These are phyloP conservation scores for Yamadazyma takamatsuzukensis DNA, from an alignment of 805 yeast species.

Conservation along the genomic window DNA sequence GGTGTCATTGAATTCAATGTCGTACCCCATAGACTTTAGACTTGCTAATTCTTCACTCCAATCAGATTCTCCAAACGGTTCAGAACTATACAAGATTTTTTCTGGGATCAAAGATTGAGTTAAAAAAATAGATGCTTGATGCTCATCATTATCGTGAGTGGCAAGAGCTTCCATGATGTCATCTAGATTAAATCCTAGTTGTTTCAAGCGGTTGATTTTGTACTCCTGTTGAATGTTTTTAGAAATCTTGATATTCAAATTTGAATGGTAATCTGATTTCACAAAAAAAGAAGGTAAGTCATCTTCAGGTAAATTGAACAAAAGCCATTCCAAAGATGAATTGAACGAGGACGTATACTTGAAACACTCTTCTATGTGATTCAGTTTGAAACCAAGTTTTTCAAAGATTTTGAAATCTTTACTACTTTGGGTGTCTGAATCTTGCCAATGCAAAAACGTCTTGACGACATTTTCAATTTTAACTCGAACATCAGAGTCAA, in stretches of 20 bases:
- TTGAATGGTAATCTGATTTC: slow-evolving; percentile 54
- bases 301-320: slow-evolving; percentile 91
- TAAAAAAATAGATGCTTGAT: slow-evolving; percentile 51
- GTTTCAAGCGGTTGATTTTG: slow-evolving; percentile 51
- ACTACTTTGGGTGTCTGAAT: slow-evolving; percentile 16
- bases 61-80: slow-evolving; percentile 15
- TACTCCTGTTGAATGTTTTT: slow-evolving; percentile 54
- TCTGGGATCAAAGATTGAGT: slow-evolving; percentile 23
- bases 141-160: slow-evolving; percentile 41
- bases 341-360: slow-evolving; percentile 49
- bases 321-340: slow-evolving; percentile 67
- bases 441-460: slow-evolving; percentile 54
- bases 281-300: slow-evolving; percentile 72
- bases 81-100: slow-evolving; percentile 8
- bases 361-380: slow-evolving; percentile 72
- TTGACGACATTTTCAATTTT: slow-evolving; percentile 60
- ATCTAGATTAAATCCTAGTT: slow-evolving; percentile 68
- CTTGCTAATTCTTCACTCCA: slow-evolving; percentile 11
- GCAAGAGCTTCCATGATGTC: slow-evolving; percentile 53
- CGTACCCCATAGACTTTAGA: slow-evolving; percentile 9
- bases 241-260: slow-evolving; percentile 54
- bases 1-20: slow-evolving; percentile 3
- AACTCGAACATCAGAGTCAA: slow-evolving; percentile 60
- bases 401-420: neutral
- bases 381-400: slow-evolving; percentile 60